phyloP scores from a whole-genome alignment of 768 basidiomycete genomes.

The Trametes cubensis region DNA sequence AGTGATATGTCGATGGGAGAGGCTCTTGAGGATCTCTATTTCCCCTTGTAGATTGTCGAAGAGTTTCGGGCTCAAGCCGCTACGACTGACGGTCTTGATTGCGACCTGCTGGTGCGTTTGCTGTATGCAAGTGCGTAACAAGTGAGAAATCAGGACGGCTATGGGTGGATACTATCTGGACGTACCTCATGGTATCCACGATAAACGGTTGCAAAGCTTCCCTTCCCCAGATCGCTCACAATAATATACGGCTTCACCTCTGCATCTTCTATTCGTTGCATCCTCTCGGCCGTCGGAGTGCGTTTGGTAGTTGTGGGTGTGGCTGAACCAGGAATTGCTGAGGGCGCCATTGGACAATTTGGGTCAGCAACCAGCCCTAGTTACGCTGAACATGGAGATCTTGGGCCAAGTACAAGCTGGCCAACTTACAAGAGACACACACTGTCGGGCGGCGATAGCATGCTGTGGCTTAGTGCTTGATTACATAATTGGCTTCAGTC shows the following conservation, averaged over 20 bases:
- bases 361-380: background rate
- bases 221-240: slow-evolving; percentile 77
- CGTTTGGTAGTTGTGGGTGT: slow-evolving; percentile 25
- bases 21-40: slow-evolving; percentile 93
- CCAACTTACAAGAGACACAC: too few species aligned
- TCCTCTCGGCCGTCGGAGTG: slow-evolving; percentile 24
- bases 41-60: slow-evolving; percentile 98
- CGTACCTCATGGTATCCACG: slow-evolving; percentile 86
- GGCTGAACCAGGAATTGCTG: slow-evolving; percentile 22
- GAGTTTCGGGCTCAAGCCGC: slow-evolving; percentile 86
- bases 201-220: slow-evolving; percentile 95
- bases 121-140: slow-evolving; percentile 40
- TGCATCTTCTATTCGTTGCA: slow-evolving; percentile 54
- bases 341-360: slow-evolving; percentile 27
- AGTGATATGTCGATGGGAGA: slow-evolving; percentile 93
- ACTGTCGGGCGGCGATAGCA: too few species aligned
- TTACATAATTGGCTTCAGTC: too few species aligned
- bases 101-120: slow-evolving; percentile 81
- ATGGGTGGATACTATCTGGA: background rate
- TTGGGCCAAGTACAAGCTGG: background rate
- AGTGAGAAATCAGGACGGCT: background rate
- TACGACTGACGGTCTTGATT: slow-evolving; percentile 90
- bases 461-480: too few species aligned
- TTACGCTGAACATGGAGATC: background rate
- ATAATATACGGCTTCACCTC: slow-evolving; percentile 80